Evolutionary conservation across 257 asterid genomes (phyloP), one percentile per base, ranked within the genome.

Genomic region (Solanum pinnatisectum): DNA sequence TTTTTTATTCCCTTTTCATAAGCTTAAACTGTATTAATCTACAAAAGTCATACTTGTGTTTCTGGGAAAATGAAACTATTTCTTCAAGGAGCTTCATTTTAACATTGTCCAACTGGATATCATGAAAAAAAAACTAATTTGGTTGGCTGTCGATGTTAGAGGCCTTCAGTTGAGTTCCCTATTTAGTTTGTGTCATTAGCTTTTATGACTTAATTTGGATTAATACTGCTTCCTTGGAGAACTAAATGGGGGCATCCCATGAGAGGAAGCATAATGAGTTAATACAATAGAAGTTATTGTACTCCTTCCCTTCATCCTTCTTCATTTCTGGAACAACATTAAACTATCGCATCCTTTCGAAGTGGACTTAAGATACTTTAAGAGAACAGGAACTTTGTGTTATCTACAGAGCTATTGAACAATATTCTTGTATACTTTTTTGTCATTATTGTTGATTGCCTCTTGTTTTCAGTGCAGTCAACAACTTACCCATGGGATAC

Each of bases 401-500:
- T 77, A n/a, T 77, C 60, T 77, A 40, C 35, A 12, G 84, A 40
- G 59, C 33, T 39, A 12, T n/a, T 40, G 36, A 78, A 77, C 22
- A 76, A 39, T 13, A 8, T 15, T 42, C 60, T 13, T 78, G 36
- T 25, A 25, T 25, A 13, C n/a, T 71, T 40, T 87, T 65, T 88
- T 77, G 71, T 90, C 91, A 84, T 81, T 91, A 74, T 88, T 94
- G 89, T 91, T 93, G 89, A 91, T 77, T 70, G 91, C 87, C 89
- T 44, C 91, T 90, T 93, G 88, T 91, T 92, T 89, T 92, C 94
- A 90, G 94, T 92, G 96, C 99, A 97, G 99, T 91, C 94, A 94
- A 93, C 94, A 97, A 93, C 92, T 93, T 97, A 89, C 98, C 98
- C 25, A 93, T 94, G 93, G 99, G 99, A 88, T 97, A 95, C 92